Base-by-base conservation (phyloP, 352 stramenopile genomes). In the Globisporangium paroecandrum region DNA sequence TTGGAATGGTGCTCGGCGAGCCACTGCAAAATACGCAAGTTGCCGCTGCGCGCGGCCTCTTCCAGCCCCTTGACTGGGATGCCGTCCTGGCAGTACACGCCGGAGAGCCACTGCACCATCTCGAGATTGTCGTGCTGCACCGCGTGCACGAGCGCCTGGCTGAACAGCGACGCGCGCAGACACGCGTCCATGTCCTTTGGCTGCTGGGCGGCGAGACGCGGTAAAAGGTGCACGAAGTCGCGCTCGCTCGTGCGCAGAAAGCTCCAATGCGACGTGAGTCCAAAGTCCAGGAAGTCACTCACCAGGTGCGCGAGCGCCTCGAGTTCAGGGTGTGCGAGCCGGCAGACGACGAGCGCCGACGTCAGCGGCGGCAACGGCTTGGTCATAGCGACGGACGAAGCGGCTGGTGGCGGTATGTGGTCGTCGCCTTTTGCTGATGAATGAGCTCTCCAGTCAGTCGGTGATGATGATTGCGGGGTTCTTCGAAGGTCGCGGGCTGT, bases 281-380 rank as follows among this genome's bases (percentile, higher is more conserved):
- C 61, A 22, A 57, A 58, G 62, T 68, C 62, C 22, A 68, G 53
- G 38, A 68, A 68, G 12, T 51, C 62, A 15, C 62, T 68, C 53
- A 68, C 62, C 18, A 68, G 32, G 24, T 68, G 53, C 24, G 62
- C 62, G 24, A 68, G 62, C 53, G 53, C 62, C 38, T 68, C 62
- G 15, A 68, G 62, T 53, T 60, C n/a, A 18, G 62, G 36, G 12
- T 7, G 4, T 7, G 49, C 62, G 24, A 68, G 62, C 24, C 62
- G 62, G 34, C 53, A 68, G 29, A 68, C 62, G 53, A 68, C 62
- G 24, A 61, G 62, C 36, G 62, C 62, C 53, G 34, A 32, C 54
- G 62, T 62, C 51, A 67, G 36, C 24, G 62, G 62, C 24, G 34
- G 49, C 24, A 62, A 53, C 9, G 46, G 60, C n/a, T 64, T 32